Evolutionary conservation across 257 asterid genomes (phyloP).

Genomic region (Anisodus tanguticus): DNA sequence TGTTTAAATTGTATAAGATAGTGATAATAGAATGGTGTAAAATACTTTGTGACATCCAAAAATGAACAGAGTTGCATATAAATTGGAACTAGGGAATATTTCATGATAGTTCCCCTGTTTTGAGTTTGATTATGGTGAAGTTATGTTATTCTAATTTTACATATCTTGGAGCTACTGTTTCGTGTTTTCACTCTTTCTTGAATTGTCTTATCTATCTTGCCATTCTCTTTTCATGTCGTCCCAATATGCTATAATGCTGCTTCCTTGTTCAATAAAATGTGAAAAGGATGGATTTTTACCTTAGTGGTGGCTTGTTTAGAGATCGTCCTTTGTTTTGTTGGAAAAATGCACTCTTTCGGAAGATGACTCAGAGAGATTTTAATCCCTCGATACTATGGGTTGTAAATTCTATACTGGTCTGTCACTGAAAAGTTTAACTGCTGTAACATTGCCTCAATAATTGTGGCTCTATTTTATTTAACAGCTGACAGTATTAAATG

Average conservation of each 20-base stretch:
- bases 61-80: not conserved
- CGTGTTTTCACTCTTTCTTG: not conserved
- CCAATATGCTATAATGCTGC: not conserved
- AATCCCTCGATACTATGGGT: not conserved
- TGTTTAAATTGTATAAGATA: not conserved
- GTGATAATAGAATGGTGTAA: not conserved
- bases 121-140: not conserved
- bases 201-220: not conserved
- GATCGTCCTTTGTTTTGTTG: no score
- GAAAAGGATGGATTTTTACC: not conserved
- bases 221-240: not conserved
- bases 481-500: not conserved
- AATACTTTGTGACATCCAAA: not conserved
- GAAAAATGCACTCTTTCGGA: not conserved
- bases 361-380: not conserved
- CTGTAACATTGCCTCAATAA: not conserved
- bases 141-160: not conserved
- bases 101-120: not conserved
- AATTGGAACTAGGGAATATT: not conserved
- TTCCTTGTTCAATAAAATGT: conserved; percentile 3
- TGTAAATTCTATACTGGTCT: not conserved
- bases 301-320: not conserved
- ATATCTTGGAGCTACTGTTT: not conserved
- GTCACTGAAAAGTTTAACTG: not conserved
- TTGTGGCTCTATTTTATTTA: not conserved